A percentile compares a stretch with the other conserved stretches of the same genome.
phyloP scores from a whole-genome alignment of 192 early-diverging fungal species.

The Piromyces sp. region DNA sequence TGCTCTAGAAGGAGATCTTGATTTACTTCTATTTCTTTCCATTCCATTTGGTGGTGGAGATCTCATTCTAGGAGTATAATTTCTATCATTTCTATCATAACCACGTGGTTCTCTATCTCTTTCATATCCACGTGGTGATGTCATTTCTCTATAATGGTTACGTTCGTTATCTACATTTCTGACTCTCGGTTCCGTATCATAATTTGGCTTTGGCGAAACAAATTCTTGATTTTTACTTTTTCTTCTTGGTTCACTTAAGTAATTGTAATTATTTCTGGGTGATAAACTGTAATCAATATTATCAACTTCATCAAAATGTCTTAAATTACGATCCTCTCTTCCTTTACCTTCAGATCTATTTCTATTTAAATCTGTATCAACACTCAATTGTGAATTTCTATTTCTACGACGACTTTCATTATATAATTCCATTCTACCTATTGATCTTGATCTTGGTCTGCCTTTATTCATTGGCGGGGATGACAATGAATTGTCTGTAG shows the following conservation, averaged over 20 bases:
- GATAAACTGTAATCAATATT: not conserved
- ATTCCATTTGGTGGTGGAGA: no score
- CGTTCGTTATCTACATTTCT: no score
- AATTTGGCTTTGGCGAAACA: not conserved
- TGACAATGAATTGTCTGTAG: not conserved
- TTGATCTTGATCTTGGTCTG: not conserved
- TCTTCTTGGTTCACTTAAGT: not conserved
- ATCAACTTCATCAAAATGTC: not conserved
- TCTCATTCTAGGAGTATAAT: no score
- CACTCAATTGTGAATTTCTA: not conserved
- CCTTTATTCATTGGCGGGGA: not conserved
- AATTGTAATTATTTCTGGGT: not conserved
- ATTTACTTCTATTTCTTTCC: no score
- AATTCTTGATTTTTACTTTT: not conserved
- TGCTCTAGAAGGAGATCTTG: no score
- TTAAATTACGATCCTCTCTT: no score
- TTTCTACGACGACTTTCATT: not conserved
- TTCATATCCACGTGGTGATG: not conserved
- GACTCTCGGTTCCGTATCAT: not conserved
- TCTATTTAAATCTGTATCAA: not conserved
- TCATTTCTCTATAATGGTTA: no score
- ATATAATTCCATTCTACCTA: not conserved
- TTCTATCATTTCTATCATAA: no score
- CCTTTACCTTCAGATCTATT: no score
- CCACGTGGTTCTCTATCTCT: no score